Percentiles rank a stretch among this genome's conserved stretches.
These are phyloP conservation scores for Cucumis variabilis DNA, from an alignment of 331 rosid genomes.

Conservation along the genomic window DNA sequence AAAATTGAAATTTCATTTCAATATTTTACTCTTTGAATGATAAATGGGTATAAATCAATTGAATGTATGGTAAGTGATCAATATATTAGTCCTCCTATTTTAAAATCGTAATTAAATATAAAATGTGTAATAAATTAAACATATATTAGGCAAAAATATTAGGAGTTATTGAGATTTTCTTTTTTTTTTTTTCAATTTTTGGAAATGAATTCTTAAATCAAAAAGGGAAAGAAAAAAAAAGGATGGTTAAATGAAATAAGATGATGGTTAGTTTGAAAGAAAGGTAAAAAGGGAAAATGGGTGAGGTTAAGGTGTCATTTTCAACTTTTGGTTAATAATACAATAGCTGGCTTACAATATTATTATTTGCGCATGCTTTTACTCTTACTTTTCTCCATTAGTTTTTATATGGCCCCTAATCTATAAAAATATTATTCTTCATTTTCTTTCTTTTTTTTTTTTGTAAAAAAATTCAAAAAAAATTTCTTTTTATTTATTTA, in stretches of 20 bases:
- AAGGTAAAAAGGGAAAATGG: neutral
- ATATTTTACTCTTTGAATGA: too few species aligned
- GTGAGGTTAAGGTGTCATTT: slow-evolving; percentile 7
- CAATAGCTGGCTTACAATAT: slow-evolving; percentile 17
- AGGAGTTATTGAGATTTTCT: too few species aligned
- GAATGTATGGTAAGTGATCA: too few species aligned
- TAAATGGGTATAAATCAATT: too few species aligned
- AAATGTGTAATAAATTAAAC: too few species aligned
- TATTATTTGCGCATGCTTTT: slow-evolving; percentile 14
- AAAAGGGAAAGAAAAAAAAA: too few species aligned
- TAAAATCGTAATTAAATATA: too few species aligned
- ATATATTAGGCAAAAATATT: too few species aligned
- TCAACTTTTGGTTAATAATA: neutral
- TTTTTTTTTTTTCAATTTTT: neutral
- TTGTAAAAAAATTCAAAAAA: neutral
- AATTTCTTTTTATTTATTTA: neutral
- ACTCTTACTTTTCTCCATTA: neutral
- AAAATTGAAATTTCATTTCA: too few species aligned
- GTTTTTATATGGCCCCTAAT: neutral
- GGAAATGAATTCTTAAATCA: too few species aligned
- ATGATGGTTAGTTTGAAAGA: neutral
- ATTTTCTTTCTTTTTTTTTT: neutral
- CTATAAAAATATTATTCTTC: neutral
- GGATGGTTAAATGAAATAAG: neutral
- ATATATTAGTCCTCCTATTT: too few species aligned